Percentiles rank a stretch among this genome's conserved stretches.
These are phyloP conservation scores for Lachnellula cervina DNA, from an alignment of 2,329 filamentous ascomycete genomes.

Conservation along the genomic window DNA sequence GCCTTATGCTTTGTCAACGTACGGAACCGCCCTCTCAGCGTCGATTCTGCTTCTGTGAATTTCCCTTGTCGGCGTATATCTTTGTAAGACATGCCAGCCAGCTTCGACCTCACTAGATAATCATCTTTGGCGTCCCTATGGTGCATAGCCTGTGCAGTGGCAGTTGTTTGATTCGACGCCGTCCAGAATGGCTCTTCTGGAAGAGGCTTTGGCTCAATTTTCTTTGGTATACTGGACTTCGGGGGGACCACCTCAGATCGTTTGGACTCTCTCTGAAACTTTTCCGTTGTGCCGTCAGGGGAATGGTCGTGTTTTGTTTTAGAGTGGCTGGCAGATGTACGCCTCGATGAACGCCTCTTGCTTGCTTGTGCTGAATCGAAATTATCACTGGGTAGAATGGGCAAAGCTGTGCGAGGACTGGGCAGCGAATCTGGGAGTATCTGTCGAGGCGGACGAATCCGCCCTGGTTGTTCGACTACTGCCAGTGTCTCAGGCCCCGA, in stretches of 20 bases:
- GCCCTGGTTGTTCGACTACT: slow-evolving; percentile 8
- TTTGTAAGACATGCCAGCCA: slow-evolving; percentile 56
- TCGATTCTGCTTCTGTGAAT: slow-evolving; percentile 64
- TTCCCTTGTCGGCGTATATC: slow-evolving; percentile 53
- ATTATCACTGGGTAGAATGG: slow-evolving; percentile 8
- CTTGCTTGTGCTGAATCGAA: slow-evolving; percentile 1
- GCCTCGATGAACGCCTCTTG: slow-evolving; percentile 9
- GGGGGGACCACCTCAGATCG: background rate
- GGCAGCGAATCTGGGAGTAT: slow-evolving; percentile 17
- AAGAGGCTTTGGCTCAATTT: slow-evolving; percentile 18
- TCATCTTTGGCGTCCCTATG: slow-evolving; percentile 38
- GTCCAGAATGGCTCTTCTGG: background rate
- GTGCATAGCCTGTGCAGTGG: slow-evolving; percentile 8
- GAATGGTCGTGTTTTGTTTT: slow-evolving; percentile 3
- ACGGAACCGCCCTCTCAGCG: slow-evolving; percentile 63
- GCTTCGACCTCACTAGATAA: slow-evolving; percentile 50
- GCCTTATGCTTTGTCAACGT: slow-evolving; percentile 59
- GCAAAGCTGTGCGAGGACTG: slow-evolving; percentile 1
- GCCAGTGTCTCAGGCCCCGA: slow-evolving; percentile 5
- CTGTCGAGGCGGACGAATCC: slow-evolving; percentile 12
- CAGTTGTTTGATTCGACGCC: background rate
- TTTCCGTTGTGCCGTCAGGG: background rate
- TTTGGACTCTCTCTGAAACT: background rate
- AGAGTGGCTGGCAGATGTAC: background rate
- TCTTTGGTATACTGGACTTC: slow-evolving; percentile 5